Evolutionary conservation across 2,329 filamentous ascomycete species (phyloP), one percentile per base, ranked within the genome.

Genomic region (Fusarium sp.): DNA sequence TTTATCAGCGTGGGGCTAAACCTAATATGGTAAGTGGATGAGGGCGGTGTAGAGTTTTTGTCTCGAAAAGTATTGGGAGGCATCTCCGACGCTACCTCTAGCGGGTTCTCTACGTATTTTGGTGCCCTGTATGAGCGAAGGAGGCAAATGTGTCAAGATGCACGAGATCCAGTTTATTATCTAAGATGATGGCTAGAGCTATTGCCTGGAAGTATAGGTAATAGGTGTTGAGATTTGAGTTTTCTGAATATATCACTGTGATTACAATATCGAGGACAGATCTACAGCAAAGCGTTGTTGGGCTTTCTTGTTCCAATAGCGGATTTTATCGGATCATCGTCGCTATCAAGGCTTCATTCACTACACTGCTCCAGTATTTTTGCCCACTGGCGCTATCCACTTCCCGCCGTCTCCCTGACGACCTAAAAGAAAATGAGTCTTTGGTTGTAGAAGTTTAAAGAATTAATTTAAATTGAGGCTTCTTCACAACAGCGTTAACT

Each of bases 1-100:
- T 76, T 77, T 78, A 79, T 79, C 77, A 78, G 61, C 63, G 54
- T 33, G 0, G 1, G 4, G 53, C 77, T 78, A 77, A 59, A 8
- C 77, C 65, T 15, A 14, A 62, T 65, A 17, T 4, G 45, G 75
- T 54, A 58, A 63, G 62, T 66, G 58, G 65, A 59, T 65, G 62
- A 79, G 65, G 74, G 77, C 77, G 77, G 76, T 79, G 76, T 50
- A 78, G 68, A 39, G 50, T 41, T 42, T 54, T 50, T 71, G 55
- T 68, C 59, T 72, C 38, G 47, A 64, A 70, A 70, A 42, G 42
- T 38, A 50, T 53, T 71, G 68, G 42, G 53, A 70, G 70, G 54
- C 62, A 73, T 55, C 52, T 73, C 66, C 70, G 70, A 68, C 55
- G 57, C 65, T 60, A 62, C 70, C 38, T 60, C 62, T 47, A 56